Percentiles rank a stretch among this genome's conserved stretches.
Conservation (phyloP, 2,329 filamentous ascomycete genomes). For the Microdochium trichocladiopsis region DNA sequence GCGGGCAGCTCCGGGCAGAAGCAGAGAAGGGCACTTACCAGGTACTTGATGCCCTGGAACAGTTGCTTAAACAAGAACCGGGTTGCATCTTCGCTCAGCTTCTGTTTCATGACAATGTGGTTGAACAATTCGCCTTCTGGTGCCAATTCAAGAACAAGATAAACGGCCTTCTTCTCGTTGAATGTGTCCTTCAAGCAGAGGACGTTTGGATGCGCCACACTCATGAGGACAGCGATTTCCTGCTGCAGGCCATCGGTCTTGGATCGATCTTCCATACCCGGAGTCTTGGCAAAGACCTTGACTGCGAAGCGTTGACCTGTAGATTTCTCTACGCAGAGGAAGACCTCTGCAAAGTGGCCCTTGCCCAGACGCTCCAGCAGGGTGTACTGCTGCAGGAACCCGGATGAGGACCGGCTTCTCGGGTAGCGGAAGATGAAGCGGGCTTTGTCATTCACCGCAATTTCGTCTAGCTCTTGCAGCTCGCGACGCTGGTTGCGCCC, state of each 20-base stretch:
- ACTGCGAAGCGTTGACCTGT: conserved; percentile 81
- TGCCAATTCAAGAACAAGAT: conserved; percentile 84
- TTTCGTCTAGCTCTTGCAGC: conserved; percentile 83
- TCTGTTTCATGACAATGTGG: conserved; percentile 84
- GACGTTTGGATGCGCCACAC: conserved; percentile 91
- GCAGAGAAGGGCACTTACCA: no score
- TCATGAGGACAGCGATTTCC: conserved; percentile 94
- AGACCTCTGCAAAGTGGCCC: conserved; percentile 92
- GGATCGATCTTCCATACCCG: conserved; percentile 73
- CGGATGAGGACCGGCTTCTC: conserved; percentile 62
- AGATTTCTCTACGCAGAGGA: conserved; percentile 79
- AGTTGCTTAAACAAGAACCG: conserved; percentile 85
- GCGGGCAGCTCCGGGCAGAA: no score
- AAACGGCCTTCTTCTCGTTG: conserved; percentile 83
- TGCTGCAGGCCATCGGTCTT: conserved; percentile 85
- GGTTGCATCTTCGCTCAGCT: conserved; percentile 75
- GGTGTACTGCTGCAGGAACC: conserved; percentile 80
- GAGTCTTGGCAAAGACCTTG: conserved; percentile 86
- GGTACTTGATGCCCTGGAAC: conserved; percentile 89
- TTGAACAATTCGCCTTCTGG: conserved; percentile 95
- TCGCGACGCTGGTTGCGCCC: conserved; percentile 89
- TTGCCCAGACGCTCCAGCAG: conserved; percentile 83
- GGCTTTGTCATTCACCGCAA: conserved; percentile 77
- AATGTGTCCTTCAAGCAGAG: conserved; percentile 94
- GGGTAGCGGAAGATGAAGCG: conserved; percentile 92